Evolutionary conservation across 176 grass and related monocot genomes (phyloP), one percentile per base, ranked within the genome.

Genomic region (Tuctoria greenei): DNA sequence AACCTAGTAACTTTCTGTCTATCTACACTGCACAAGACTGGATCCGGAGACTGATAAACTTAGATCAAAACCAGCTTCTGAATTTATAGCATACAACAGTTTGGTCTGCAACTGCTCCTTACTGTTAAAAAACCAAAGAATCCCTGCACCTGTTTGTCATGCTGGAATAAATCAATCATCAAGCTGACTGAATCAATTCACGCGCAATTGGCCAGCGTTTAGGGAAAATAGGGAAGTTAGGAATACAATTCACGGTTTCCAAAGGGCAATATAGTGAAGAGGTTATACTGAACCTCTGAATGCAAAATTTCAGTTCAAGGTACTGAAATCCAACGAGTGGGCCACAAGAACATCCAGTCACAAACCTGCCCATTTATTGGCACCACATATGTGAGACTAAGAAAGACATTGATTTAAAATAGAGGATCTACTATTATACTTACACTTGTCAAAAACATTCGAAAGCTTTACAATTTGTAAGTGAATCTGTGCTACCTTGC

Each of bases 261-360:
- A 73, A 60, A 18, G 18, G 13, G 35, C 40, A 78, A 61, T 70
- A 72, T 70, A 51, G 42, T 59, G 7, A 50, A 54, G 47, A 10
- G 61, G 45, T 44, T 69, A 17, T 18, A 77, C 44, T 5, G 8
- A 84, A 99, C 95, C 95, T 95, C 56, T 95, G 95, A 76, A 99
- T 99, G 85, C 95, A 99, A 67, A 99, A 99, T 72, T 95, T 94
- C 9, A 91, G 95, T 73, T 99, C 95, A 17, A 99, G 91, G 81
- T 92, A 95, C 73, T 99, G 90, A 76, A 99, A 99, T 72, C 95
- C 95, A 56, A 95, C 89, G 74, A 99, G 91, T 51, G 95, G 95
- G 4, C 95, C 95, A 74, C 95, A 87, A 85, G 95, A 99, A 79
- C 95, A 99, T 77, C 95, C 95, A 15, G 95, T 99, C 49, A 95